A percentile compares a stretch with the other conserved stretches of the same genome.
These are phyloP conservation scores for Coprinopsis marcescibilis DNA, from an alignment of 768 basidiomycete genomes.

Conservation along the genomic window DNA sequence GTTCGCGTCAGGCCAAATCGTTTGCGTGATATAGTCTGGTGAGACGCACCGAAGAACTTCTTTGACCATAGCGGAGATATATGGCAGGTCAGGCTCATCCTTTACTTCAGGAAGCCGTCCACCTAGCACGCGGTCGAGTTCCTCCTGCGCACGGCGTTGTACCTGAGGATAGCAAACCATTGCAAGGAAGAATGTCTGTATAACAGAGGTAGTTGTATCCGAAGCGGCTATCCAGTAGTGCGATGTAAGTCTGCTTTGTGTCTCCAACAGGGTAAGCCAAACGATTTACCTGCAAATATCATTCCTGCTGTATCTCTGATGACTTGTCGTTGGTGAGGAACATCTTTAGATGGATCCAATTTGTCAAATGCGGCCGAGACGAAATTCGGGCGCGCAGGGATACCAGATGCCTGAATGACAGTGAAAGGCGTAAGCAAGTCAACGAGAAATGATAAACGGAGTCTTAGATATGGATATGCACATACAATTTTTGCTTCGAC, in stretches of 20 bases:
- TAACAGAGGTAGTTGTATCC: constrained; percentile 7
- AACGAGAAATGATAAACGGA: constrained; percentile 38
- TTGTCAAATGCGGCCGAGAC: neutral
- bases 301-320: constrained; percentile 1
- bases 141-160: constrained; percentile 32
- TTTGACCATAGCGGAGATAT: constrained; percentile 11
- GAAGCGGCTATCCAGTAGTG: constrained; percentile 16
- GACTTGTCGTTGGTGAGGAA: neutral
- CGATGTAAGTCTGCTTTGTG: too few species aligned
- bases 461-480: constrained; percentile 19
- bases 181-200: constrained; percentile 13
- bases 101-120: constrained; percentile 30
- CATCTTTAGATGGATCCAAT: neutral
- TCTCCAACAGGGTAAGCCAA: constrained; percentile 4
- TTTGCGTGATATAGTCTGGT: neutral
- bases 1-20: neutral
- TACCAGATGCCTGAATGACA: constrained; percentile 4
- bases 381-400: neutral
- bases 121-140: constrained; percentile 35
- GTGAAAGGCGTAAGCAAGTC: neutral
- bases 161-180: constrained; percentile 33
- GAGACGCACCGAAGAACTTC: constrained; percentile 6
- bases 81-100: constrained; percentile 22
- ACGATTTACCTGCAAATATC: constrained; percentile 9
- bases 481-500: constrained; percentile 7